A percentile compares a stretch with the other conserved stretches of the same genome.
Conservation (phyloP, 2,329 filamentous ascomycete genomes). For the Juglanconis juglandina region DNA sequence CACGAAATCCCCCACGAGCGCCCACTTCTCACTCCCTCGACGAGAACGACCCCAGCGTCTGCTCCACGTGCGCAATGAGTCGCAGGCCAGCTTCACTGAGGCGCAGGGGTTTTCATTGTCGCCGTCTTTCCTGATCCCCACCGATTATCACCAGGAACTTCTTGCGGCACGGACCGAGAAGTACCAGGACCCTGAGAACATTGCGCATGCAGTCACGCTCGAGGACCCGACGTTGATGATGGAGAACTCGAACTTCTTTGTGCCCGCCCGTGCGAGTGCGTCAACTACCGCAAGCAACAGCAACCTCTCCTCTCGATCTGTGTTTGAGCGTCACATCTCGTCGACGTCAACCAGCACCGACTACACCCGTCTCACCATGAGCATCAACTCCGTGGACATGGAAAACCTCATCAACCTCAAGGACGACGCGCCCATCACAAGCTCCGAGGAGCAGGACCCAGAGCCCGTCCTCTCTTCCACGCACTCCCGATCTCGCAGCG, state of each 20-base stretch:
- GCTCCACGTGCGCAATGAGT: conserved; percentile 38
- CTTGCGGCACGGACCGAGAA: conserved; percentile 35
- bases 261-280: conserved; percentile 48
- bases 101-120: conserved; percentile 58
- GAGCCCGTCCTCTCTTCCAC: conserved; percentile 25
- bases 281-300: conserved; percentile 52
- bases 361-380: conserved; percentile 51
- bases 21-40: conserved; percentile 52
- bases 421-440: conserved; percentile 17
- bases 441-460: conserved; percentile 22
- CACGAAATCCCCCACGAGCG: conserved; percentile 38
- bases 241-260: conserved; percentile 30
- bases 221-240: conserved; percentile 34
- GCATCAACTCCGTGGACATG: conserved; percentile 43
- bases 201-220: conserved; percentile 27
- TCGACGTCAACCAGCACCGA: conserved; percentile 51
- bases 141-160: conserved; percentile 56
- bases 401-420: conserved; percentile 24
- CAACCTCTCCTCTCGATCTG: conserved; percentile 43
- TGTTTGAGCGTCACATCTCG: conserved; percentile 52
- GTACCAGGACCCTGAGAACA: conserved; percentile 31
- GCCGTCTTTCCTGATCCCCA: conserved; percentile 59
- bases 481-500: conserved; percentile 15
- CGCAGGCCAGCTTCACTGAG: conserved; percentile 56
- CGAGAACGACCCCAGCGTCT: conserved; percentile 29